Base-by-base conservation (phyloP, 2,329 filamentous ascomycete genomes). In the Pleomassaria siparia region DNA sequence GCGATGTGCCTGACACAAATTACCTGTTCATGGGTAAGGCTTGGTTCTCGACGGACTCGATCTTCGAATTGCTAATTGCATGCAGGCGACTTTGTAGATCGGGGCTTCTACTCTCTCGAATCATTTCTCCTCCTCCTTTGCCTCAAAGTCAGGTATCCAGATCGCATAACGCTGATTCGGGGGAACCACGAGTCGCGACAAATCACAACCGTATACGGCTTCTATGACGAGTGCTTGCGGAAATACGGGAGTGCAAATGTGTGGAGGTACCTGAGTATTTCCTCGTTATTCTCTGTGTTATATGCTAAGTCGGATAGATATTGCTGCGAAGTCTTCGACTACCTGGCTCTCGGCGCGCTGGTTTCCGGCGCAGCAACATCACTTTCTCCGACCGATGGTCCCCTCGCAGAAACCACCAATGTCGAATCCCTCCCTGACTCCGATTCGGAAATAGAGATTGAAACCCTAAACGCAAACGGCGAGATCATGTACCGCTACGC, bases 221-320 rank as follows among this genome's bases (percentile, higher is more conserved):
- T 97, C 76, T 97, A 97, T 76, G 92, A 97, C 66, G 92, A 97
- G 75, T 97, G 92, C 65, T 79, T 96, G 54, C 82, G 92, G 44
- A 97, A 97, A 74, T 97, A 97, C 66, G 92, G 92, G 51, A 95
- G 88, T 66, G 91, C 92, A 29, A 97, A 96, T 62, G 92, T 97
- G 1, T 97, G 92, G 92, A 82, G 89, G 45, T 92, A 47, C 10
- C 2, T 18, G 35, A 30, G 2, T 2, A 40, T 20, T 29, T 20
- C 16, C 20, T n/a, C 12, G 7, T n/a, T 12, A 28, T 28, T 41
- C 11, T 11, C 15, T 10, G 6, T 30, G n/a, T 20, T n/a, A 29
- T 40, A 20, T 36, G 40, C 18, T 43, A 5, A 36, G n/a, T 11
- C 13, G 9, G 13, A 22, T 32, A 50, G 48, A 45, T 45, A 51